Percentiles rank a stretch among this genome's conserved stretches.
phyloP scores from a whole-genome alignment of 2,329 filamentous ascomycete genomes.

The Botrytis hyacinthi region DNA sequence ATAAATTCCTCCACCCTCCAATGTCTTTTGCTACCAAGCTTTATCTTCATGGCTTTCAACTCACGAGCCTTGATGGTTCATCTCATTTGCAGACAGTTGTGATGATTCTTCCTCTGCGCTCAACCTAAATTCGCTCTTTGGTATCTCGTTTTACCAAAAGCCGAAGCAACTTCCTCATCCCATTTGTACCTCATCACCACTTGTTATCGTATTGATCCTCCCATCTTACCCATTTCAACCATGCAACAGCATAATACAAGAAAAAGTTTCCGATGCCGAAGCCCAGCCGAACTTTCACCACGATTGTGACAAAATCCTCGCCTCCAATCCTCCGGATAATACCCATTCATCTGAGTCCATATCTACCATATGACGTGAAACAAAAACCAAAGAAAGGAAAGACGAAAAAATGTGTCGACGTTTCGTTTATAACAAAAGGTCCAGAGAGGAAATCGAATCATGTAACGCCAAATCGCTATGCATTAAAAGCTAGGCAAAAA shows the following conservation, averaged over 20 bases:
- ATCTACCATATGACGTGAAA: slow-evolving; percentile 5
- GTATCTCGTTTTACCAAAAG: neutral
- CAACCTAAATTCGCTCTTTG: neutral
- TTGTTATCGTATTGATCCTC: neutral
- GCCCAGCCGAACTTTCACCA: neutral
- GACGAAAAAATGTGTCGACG: neutral
- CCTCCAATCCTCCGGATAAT: slow-evolving; percentile 1
- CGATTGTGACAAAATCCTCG: neutral
- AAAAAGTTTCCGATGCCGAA: neutral
- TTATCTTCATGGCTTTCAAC: neutral
- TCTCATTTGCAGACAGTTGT: neutral
- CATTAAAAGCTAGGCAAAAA: slow-evolving; percentile 12
- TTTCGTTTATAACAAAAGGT: neutral
- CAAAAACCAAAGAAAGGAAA: neutral
- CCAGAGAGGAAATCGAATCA: neutral
- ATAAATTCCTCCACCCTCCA: neutral
- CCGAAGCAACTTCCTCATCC: neutral
- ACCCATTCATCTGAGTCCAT: neutral
- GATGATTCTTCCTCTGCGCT: neutral
- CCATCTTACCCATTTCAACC: neutral
- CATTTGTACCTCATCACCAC: neutral
- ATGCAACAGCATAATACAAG: slow-evolving; percentile 9
- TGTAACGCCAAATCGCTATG: slow-evolving; percentile 17
- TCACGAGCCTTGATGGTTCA: neutral
- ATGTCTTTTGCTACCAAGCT: neutral